phyloP scores from a whole-genome alignment of 331 rosid species.

The Malus hybrid region DNA sequence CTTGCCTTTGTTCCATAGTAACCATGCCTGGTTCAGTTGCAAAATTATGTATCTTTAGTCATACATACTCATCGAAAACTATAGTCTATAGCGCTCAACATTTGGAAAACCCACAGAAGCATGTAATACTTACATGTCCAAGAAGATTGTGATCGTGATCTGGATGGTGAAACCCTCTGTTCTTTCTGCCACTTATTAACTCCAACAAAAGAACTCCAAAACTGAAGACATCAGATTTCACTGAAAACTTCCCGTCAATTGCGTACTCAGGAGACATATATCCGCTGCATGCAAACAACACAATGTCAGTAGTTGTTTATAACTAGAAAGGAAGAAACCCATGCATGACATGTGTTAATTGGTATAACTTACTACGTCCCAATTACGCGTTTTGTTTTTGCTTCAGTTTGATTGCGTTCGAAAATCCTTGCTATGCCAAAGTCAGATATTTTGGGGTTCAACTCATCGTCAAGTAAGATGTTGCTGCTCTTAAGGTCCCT shows the following conservation, averaged over 20 bases:
- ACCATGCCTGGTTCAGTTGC: conserved; percentile 10
- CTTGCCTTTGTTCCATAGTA: conserved; percentile 10
- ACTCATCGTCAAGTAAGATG: conserved; percentile 6
- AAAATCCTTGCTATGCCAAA: conserved; percentile 17
- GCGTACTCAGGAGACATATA: conserved; percentile 36
- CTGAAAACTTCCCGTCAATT: conserved; percentile 17
- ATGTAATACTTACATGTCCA: conserved; percentile 31
- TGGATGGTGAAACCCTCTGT: conserved; percentile 27
- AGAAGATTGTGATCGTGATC: conserved; percentile 27
- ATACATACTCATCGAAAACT: neutral
- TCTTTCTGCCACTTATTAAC: conserved; percentile 31
- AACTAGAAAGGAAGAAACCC: neutral
- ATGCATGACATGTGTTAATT: neutral
- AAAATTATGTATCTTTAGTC: neutral
- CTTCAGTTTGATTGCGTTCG: conserved; percentile 23
- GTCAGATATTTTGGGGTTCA: conserved; percentile 13
- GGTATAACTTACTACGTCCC: conserved; percentile 38
- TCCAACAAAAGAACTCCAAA: conserved; percentile 30
- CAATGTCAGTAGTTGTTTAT: neutral
- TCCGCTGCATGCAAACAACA: conserved; percentile 4
- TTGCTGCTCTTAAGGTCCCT: conserved; percentile 16
- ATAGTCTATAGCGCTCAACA: neutral
- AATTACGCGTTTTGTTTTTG: conserved; percentile 21
- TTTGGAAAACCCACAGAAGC: neutral
- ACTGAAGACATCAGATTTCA: conserved; percentile 34